Evolutionary conservation across 768 basidiomycete genomes (phyloP), one percentile per base, ranked within the genome.

Genomic region (Podaxis sp.): DNA sequence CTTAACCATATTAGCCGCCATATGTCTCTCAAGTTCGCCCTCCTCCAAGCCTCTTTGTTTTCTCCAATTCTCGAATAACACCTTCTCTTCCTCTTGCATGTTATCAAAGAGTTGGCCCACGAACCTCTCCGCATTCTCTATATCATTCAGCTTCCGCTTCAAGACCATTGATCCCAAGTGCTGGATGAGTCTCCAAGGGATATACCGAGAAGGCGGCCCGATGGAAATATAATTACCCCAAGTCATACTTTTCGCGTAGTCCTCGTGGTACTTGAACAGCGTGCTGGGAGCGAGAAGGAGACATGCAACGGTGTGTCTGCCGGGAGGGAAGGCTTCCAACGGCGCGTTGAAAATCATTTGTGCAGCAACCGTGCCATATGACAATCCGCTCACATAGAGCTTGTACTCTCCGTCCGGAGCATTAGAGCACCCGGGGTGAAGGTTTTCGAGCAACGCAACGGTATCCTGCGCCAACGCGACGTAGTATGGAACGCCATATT

Each of bases 291-390:
- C 79, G 30, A 82, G 69, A 51, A 87, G 75, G 52, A 87, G 65
- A 66, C 85, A 74, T 2, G 81, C 82, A 4, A 68, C 73, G 64
- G 85, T 77, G 54, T 77, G 72, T n/a, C 75, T 72, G 20, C 82
- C 83, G 26, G 79, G 75, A 6, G 84, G 84, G 63, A 87, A 88
- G 13, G 71, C 65, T 66, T 81, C 76, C 71, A 80, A 82, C 0
- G 83, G 68, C 0, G 82, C 78, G 1, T 82, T 83, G 62, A 83
- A 87, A 12, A 87, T 67, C 41, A 86, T 84, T 73, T 87, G 86
- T 0, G 85, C 81, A 2, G 80, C 74, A 13, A 79, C 76, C 0
- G 81, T 82, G 20, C 86, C 87, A 65, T 80, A 85, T 2, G 84
- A 84, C 12, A 82, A 80, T 0, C 83, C 86, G 13, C 76, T 70